Evolutionary conservation across 768 basidiomycete species (phyloP).

Genomic region (Asterophora parasitica): DNA sequence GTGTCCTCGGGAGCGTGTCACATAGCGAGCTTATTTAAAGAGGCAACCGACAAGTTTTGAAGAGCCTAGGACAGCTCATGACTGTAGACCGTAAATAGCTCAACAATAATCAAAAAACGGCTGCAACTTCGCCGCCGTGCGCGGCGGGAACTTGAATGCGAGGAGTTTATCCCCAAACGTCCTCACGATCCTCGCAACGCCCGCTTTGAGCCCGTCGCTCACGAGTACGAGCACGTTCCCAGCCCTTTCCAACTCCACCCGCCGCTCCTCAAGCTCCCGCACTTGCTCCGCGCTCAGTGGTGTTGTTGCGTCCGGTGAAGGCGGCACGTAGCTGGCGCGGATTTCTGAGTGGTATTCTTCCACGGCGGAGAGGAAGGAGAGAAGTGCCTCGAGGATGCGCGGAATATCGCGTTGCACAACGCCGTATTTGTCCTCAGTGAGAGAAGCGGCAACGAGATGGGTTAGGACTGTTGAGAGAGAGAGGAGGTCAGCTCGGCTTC

Average conservation of each 20-base stretch:
- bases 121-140: conserved; percentile 62
- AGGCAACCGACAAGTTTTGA: too few relatives aligned
- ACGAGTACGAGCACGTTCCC: conserved; percentile 49
- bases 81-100: too few relatives aligned
- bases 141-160: conserved; percentile 77
- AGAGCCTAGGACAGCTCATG: background rate
- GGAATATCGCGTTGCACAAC: conserved; percentile 84
- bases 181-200: conserved; percentile 57
- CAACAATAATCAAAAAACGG: conserved; percentile 63
- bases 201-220: conserved; percentile 57
- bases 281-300: conserved; percentile 24
- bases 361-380: conserved; percentile 59
- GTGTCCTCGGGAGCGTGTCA: too few relatives aligned
- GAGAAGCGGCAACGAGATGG: conserved; percentile 62
- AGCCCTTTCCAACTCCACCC: conserved; percentile 51
- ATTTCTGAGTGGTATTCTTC: conserved; percentile 63
- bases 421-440: conserved; percentile 78
- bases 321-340: conserved; percentile 32
- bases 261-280: conserved; percentile 31
- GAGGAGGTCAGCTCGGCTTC: background rate
- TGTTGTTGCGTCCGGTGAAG: conserved; percentile 29
- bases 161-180: conserved; percentile 72
- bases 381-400: conserved; percentile 70
- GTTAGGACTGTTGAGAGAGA: conserved; percentile 48
- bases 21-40: too few relatives aligned